A percentile compares a stretch with the other conserved stretches of the same genome.
phyloP scores from a whole-genome alignment of 1,284 basidiomycete species.

The Cystobasidium sp. region DNA sequence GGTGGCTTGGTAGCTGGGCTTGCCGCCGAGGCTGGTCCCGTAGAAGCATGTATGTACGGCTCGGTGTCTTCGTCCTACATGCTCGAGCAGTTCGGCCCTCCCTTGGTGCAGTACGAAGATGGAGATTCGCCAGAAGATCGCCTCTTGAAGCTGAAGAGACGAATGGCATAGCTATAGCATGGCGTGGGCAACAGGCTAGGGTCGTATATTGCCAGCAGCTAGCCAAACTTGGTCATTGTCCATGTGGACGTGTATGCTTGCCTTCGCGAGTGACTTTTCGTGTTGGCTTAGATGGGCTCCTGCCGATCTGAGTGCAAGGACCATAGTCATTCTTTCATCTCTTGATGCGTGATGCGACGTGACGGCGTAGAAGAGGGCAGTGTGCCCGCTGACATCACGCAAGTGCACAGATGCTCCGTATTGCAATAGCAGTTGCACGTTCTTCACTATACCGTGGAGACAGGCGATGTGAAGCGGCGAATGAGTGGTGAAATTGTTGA shows the following conservation, averaged over 20 bases:
- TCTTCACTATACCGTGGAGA: conserved; percentile 67
- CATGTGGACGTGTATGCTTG: not conserved
- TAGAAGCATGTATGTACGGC: not conserved
- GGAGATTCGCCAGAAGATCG: conserved; percentile 10
- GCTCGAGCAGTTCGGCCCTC: conserved; percentile 12
- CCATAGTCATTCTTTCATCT: conserved; percentile 67
- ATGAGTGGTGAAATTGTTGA: conserved; percentile 60
- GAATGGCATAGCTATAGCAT: too few species aligned
- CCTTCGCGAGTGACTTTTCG: conserved; percentile 66
- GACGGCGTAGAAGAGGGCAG: conserved; percentile 61
- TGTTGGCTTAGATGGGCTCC: conserved; percentile 74
- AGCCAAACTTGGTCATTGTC: conserved; percentile 12
- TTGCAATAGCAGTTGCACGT: conserved; percentile 68
- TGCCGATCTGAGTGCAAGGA: conserved; percentile 70
- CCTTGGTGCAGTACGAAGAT: not conserved
- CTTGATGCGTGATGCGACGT: conserved; percentile 66
- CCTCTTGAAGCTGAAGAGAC: not conserved
- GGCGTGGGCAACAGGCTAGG: not conserved
- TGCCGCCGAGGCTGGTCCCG: too few species aligned
- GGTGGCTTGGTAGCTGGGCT: conserved; percentile 6
- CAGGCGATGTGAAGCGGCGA: conserved; percentile 81
- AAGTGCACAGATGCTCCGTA: conserved; percentile 85
- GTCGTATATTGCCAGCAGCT: conserved; percentile 8
- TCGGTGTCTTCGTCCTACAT: conserved; percentile 6
- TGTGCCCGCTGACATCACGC: conserved; percentile 76